Evolutionary conservation across 495 filamentous ascomycete species (phyloP).

Genomic region (Penicillium ucsense): DNA sequence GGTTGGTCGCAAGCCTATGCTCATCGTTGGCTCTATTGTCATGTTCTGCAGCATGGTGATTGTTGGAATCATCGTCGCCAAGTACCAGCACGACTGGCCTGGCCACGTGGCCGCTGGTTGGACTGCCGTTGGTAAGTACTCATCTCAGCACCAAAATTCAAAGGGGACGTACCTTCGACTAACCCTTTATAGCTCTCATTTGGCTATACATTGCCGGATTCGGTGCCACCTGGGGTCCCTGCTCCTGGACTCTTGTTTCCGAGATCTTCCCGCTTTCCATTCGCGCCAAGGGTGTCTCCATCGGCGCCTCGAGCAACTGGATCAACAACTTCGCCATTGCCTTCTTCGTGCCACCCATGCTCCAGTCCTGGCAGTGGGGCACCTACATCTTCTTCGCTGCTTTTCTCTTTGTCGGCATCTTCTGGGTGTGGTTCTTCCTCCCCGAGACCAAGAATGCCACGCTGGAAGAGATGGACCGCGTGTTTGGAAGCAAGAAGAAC

Average conservation of each 20-base stretch:
- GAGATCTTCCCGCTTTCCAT: conserved; percentile 40
- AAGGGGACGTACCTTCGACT: conserved; percentile 3
- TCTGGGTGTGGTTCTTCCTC: conserved; percentile 39
- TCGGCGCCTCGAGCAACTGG: conserved; percentile 37
- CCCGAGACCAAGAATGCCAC: conserved; percentile 54
- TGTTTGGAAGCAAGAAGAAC: conserved; percentile 32
- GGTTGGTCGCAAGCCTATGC: conserved; percentile 64
- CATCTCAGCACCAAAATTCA: conserved; percentile 6
- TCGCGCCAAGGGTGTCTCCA: conserved; percentile 34
- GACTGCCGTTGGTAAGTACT: conserved; percentile 30
- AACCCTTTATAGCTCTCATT: conserved; percentile 17
- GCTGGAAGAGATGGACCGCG: conserved; percentile 55
- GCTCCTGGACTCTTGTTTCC: conserved; percentile 17
- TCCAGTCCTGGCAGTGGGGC: conserved; percentile 34
- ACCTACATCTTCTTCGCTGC: conserved; percentile 39
- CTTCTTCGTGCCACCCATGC: conserved; percentile 39
- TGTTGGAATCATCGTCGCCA: conserved; percentile 36
- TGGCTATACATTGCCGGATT: conserved; percentile 41
- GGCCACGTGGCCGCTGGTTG: conserved; percentile 30
- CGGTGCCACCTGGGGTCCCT: conserved; percentile 51
- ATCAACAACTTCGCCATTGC: conserved; percentile 42
- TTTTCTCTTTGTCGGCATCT: conserved; percentile 24
- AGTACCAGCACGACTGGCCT: conserved; percentile 25
- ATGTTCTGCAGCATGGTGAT: conserved; percentile 36
- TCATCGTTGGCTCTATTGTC: conserved; percentile 52